Conservation (phyloP, 257 asterid species). For the Nicotiana otophora region DNA sequence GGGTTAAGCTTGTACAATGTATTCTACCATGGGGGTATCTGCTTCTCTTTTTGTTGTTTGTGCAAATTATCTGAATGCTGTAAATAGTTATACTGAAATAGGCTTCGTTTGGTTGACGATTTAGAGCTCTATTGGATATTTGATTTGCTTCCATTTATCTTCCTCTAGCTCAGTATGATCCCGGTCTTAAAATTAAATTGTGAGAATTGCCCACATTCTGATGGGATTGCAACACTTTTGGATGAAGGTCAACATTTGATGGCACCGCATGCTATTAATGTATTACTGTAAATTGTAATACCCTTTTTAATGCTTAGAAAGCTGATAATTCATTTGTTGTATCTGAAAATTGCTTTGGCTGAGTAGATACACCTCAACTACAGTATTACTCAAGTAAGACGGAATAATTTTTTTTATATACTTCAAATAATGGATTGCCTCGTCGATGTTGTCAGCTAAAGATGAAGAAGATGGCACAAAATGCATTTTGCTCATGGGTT, state of each 20-base stretch:
- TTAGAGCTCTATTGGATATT: not conserved
- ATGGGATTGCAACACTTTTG: not conserved
- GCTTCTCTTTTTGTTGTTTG: not conserved
- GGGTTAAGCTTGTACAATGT: not conserved
- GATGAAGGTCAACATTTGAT: not conserved
- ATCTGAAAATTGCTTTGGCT: not conserved
- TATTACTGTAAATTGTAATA: not conserved
- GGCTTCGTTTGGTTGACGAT: not conserved
- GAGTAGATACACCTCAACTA: not conserved
- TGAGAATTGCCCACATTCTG: not conserved
- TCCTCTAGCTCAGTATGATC: not conserved
- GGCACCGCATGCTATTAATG: not conserved
- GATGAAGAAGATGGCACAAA: conserved; percentile 52
- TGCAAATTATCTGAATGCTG: not conserved
- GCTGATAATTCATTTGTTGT: not conserved
- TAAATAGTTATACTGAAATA: not conserved
- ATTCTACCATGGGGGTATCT: not conserved
- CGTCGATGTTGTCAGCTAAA: conserved; percentile 39
- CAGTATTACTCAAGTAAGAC: not conserved
- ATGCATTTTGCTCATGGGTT: conserved; percentile 85
- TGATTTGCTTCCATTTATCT: not conserved
- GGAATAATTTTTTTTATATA: not conserved
- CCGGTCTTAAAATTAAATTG: not conserved
- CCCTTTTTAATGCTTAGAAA: not conserved
- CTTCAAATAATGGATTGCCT: not conserved